A percentile compares a stretch with the other conserved stretches of the same genome.
Conservation (phyloP, 495 filamentous ascomycete genomes). For the Annulohypoxylon stygium region DNA sequence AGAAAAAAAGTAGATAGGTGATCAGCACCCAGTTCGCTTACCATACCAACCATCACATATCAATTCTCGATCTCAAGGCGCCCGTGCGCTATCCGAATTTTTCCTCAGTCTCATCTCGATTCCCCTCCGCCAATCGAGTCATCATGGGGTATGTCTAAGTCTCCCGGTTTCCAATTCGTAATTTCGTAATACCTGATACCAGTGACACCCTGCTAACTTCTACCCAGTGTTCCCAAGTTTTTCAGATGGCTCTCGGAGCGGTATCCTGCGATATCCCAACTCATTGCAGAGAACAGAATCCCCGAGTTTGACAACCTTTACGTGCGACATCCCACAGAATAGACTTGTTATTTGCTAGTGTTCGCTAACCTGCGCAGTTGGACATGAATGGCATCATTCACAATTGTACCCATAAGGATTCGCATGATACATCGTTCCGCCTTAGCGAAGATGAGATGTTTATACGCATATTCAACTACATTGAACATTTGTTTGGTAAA, state of each 20-base stretch:
- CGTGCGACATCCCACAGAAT: slow-evolving; percentile 58
- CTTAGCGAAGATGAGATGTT: slow-evolving; percentile 99
- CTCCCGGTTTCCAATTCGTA: neutral
- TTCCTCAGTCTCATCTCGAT: neutral
- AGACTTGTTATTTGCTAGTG: neutral
- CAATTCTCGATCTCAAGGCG: neutral
- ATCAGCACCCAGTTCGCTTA: neutral
- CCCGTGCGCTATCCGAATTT: slow-evolving; percentile 4
- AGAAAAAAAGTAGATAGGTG: neutral
- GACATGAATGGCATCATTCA: slow-evolving; percentile 99
- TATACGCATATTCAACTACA: slow-evolving; percentile 99
- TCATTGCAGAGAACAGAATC: slow-evolving; percentile 99
- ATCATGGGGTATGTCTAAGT: slow-evolving; percentile 45
- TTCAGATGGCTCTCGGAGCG: slow-evolving; percentile 96
- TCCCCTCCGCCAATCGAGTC: neutral
- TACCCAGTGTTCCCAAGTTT: slow-evolving; percentile 94
- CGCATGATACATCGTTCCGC: slow-evolving; percentile 83
- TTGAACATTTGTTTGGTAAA: slow-evolving; percentile 98
- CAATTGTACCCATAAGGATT: slow-evolving; percentile 98
- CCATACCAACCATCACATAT: neutral
- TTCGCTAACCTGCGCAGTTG: slow-evolving; percentile 63
- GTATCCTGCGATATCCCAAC: slow-evolving; percentile 97
- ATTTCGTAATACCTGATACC: slow-evolving; percentile 6
- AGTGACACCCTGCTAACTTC: slow-evolving; percentile 23
- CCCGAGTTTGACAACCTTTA: slow-evolving; percentile 99